A percentile compares a stretch with the other conserved stretches of the same genome.
Conservation (phyloP, 1,284 basidiomycete species). For the Psilocybe mexicana region DNA sequence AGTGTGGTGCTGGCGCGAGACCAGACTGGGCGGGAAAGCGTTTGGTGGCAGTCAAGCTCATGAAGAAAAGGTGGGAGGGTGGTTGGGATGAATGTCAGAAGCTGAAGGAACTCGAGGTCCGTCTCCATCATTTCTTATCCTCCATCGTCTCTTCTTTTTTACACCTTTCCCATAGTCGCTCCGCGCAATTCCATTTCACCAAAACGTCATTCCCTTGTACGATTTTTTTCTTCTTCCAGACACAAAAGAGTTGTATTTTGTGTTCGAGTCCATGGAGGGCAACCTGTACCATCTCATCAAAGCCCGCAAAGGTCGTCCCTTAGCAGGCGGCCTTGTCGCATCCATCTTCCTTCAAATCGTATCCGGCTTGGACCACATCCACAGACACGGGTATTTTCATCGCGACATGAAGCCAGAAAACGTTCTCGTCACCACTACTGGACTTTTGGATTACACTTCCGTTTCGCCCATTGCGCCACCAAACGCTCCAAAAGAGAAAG, state of each 20-base stretch:
- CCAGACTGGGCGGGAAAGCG: slow-evolving; percentile 95
- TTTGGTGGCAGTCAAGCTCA: slow-evolving; percentile 96
- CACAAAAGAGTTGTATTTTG: slow-evolving; percentile 96
- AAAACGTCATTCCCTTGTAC: slow-evolving; percentile 97
- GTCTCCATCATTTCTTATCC: slow-evolving; percentile 27
- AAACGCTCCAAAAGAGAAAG: slow-evolving; percentile 75
- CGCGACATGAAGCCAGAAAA: slow-evolving; percentile 99
- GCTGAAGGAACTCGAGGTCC: slow-evolving; percentile 94
- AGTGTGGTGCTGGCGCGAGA: slow-evolving; percentile 83
- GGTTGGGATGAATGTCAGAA: slow-evolving; percentile 97
- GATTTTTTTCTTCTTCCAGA: slow-evolving; percentile 96
- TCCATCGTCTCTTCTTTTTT: slow-evolving; percentile 16
- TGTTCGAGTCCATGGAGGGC: slow-evolving; percentile 99
- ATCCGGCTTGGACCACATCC: slow-evolving; percentile 90
- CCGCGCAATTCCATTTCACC: slow-evolving; percentile 91
- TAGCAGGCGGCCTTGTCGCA: slow-evolving; percentile 93
- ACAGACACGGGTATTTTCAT: slow-evolving; percentile 93
- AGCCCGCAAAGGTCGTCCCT: slow-evolving; percentile 89
- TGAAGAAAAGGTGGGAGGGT: slow-evolving; percentile 97
- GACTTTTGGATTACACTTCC: slow-evolving; percentile 91
- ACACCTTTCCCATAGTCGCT: slow-evolving; percentile 67
- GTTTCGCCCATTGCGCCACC: slow-evolving; percentile 62
- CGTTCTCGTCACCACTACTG: slow-evolving; percentile 99
- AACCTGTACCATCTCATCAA: slow-evolving; percentile 99
- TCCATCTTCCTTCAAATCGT: slow-evolving; percentile 95